Evolutionary conservation across 495 filamentous ascomycete species (phyloP), one percentile per base, ranked within the genome.

Genomic region (Cetradonia linearis): DNA sequence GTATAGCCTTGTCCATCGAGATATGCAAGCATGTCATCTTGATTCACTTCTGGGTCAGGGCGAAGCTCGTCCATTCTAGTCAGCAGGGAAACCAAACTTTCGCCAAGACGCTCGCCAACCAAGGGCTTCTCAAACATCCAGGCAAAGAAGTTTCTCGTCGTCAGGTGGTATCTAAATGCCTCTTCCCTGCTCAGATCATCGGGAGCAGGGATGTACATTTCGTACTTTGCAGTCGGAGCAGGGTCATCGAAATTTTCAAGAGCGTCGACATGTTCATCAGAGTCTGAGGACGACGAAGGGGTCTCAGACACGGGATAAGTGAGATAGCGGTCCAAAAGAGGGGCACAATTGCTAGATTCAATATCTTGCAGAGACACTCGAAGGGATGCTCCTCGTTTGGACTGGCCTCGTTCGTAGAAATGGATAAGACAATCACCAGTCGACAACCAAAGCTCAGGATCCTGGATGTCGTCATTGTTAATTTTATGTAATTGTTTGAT

Each of bases 121-220:
- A 87, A 61, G 0, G 85, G 78, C 58, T 76, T 79, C 11, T 75
- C 70, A 62, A 81, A 78, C 13, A 85, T 69, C 73, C 78, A 87
- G 40, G 85, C 84, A 57, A 87, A 82, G 63, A 87, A 79, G 61
- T 88, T 88, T n/a, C 85, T 77, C 1, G 78, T 85, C 2, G 81
- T 79, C 16, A 85, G 57, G 61, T 87, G 82, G 62, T 82, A 83
- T 16, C 70, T 64, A 58, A 81, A 78, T 5, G 76, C 71, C 40
- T 79, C 74, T 18, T 77, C 72, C 63, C 78, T 72, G 36, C 73
- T 74, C 13, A 71, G 65, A 42, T 71, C 67, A 6, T 74, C 60
- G 18, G 85, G 84, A 6, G 82, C 71, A 10, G 84, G 81, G 28
- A 87, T 82, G 68, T 82, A 86, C 27, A 87, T 73, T 54, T 86